These are phyloP conservation scores for Polyporus arcularius DNA, from an alignment of 768 basidiomycete genomes.

Conservation along the genomic window DNA sequence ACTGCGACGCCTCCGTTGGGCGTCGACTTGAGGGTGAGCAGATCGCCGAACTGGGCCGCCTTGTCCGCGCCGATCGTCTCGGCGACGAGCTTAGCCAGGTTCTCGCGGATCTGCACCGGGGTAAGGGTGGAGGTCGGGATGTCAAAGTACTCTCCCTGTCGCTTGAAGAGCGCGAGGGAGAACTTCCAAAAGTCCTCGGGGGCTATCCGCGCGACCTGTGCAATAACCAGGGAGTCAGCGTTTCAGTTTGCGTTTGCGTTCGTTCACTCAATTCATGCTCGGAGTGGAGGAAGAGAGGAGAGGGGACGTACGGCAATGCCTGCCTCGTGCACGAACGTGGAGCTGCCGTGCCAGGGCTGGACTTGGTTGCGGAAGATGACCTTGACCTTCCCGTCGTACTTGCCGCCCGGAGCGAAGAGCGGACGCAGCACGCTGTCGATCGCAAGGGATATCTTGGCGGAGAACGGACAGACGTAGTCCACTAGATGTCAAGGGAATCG, in stretches of 20 bases:
- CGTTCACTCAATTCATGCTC: background rate
- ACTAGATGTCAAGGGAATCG: slow-evolving; percentile 41
- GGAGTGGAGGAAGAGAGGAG: background rate
- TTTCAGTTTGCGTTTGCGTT: slow-evolving; percentile 1
- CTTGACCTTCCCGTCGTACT: slow-evolving; percentile 74
- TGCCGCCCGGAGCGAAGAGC: slow-evolving; percentile 54
- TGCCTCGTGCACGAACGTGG: slow-evolving; percentile 79
- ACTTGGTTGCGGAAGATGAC: slow-evolving; percentile 70
- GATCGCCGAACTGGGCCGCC: slow-evolving; percentile 57
- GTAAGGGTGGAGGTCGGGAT: slow-evolving; percentile 67
- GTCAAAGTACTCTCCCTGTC: slow-evolving; percentile 80
- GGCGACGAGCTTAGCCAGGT: slow-evolving; percentile 62
- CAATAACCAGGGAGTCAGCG: background rate
- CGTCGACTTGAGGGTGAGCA: slow-evolving; percentile 58
- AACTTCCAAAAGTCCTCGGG: slow-evolving; percentile 84
- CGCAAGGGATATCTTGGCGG: slow-evolving; percentile 60
- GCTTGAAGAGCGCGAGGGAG: slow-evolving; percentile 65
- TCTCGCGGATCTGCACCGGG: slow-evolving; percentile 71
- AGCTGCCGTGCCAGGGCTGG: slow-evolving; percentile 80
- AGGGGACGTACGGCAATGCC: slow-evolving; percentile 64
- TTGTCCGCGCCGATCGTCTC: slow-evolving; percentile 52
- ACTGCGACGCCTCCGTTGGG: slow-evolving; percentile 83
- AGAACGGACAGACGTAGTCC: slow-evolving; percentile 88
- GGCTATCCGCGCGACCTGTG: slow-evolving; percentile 64
- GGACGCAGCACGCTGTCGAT: slow-evolving; percentile 66